Percentiles rank a stretch among this genome's conserved stretches.
Evolutionary conservation across 2,329 filamentous ascomycete genomes (phyloP).

Genomic region (Metarhizium album): DNA sequence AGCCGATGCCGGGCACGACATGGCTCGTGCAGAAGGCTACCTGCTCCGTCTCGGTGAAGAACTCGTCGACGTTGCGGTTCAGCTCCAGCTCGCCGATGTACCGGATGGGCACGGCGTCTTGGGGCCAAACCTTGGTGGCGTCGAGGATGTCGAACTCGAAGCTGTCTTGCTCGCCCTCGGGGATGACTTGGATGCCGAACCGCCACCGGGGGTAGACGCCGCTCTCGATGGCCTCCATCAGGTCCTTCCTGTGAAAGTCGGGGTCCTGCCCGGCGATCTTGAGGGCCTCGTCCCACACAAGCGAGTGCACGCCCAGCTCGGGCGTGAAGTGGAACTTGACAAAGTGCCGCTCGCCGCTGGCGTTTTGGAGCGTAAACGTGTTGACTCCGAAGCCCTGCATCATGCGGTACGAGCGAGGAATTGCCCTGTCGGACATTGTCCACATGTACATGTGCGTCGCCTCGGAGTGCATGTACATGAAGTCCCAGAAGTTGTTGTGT

Average conservation of each 20-base stretch:
- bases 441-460: conserved; percentile 73
- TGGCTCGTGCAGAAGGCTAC: conserved; percentile 74
- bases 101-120: conserved; percentile 62
- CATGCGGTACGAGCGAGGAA: conserved; percentile 68
- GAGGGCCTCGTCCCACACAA: conserved; percentile 71
- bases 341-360: conserved; percentile 57
- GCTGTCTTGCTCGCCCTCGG: conserved; percentile 59
- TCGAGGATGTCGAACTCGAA: conserved; percentile 84
- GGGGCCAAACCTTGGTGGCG: conserved; percentile 78
- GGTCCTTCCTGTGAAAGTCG: conserved; percentile 72
- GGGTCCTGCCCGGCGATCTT: conserved; percentile 67
- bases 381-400: conserved; percentile 84
- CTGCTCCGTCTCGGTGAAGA: conserved; percentile 74
- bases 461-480: conserved; percentile 51
- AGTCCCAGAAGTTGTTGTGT: conserved; percentile 73
- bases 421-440: conserved; percentile 64
- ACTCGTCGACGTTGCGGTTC: conserved; percentile 72
- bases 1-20: conserved; percentile 66
- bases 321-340: conserved; percentile 73
- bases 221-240: conserved; percentile 62
- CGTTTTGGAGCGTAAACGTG: conserved; percentile 60
- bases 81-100: conserved; percentile 73
- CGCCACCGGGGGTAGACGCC: conserved; percentile 67
- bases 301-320: conserved; percentile 61
- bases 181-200: conserved; percentile 70